Evolutionary conservation across 768 basidiomycete species (phyloP).

Genomic region (Auricularia heimuer): DNA sequence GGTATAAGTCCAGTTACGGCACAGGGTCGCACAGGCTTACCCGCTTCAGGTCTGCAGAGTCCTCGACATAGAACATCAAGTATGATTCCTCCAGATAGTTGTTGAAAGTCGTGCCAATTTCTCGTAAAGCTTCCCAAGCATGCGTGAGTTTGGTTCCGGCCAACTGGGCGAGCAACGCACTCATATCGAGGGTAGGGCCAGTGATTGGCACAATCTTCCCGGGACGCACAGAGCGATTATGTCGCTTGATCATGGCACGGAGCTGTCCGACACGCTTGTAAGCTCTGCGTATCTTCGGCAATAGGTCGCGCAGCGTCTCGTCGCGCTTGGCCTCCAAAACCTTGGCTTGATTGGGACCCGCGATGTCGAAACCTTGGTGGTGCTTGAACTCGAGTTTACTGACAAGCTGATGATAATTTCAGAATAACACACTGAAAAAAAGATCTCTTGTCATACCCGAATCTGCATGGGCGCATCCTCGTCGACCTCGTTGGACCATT

Average conservation of each 20-base stretch:
- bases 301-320: not conserved
- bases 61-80: not conserved
- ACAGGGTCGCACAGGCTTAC: not conserved
- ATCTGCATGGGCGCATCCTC: not conserved
- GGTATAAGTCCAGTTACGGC: not conserved
- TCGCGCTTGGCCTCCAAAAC: not conserved
- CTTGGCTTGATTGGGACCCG: not conserved
- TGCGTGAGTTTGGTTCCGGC: no score
- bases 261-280: not conserved
- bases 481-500: not conserved
- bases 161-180: not conserved
- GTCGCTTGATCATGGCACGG: slow-evolving; percentile 1
- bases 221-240: not conserved
- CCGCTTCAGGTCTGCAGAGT: not conserved
- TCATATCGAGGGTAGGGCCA: not conserved
- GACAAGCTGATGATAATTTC: not conserved
- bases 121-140: not conserved
- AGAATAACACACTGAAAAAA: not conserved
- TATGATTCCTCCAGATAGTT: not conserved
- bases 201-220: not conserved
- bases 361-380: not conserved
- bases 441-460: not conserved
- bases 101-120: slow-evolving; percentile 1
- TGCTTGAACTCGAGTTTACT: not conserved
- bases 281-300: not conserved